These are phyloP conservation scores for Penicillium pulvis DNA, from an alignment of 495 filamentous ascomycete genomes.

Conservation along the genomic window DNA sequence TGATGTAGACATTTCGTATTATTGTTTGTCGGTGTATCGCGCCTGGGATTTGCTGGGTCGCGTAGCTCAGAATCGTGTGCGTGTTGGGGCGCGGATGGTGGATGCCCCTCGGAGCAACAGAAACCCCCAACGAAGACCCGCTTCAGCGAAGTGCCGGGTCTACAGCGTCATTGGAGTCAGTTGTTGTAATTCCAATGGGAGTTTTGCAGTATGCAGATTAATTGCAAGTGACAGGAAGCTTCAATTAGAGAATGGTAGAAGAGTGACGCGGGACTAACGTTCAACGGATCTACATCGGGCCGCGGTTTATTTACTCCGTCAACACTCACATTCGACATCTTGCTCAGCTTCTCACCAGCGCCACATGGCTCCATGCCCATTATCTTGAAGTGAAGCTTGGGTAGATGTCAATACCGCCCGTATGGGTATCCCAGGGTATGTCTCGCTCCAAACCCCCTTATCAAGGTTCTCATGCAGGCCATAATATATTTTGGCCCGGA, in stretches of 20 bases:
- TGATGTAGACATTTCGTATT: constrained; percentile 21
- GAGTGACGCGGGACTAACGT: not conserved
- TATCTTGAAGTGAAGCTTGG: not conserved
- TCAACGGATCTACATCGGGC: constrained; percentile 49
- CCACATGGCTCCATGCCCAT: constrained; percentile 14
- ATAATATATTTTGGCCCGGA: constrained; percentile 12
- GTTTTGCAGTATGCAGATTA: not conserved
- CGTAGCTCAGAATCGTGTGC: constrained; percentile 12
- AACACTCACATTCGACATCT: constrained; percentile 27
- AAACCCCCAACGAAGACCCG: constrained; percentile 11
- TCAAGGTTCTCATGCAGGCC: not conserved
- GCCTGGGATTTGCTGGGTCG: constrained; percentile 10
- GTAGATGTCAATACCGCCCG: constrained; percentile 5
- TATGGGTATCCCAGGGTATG: constrained; percentile 53
- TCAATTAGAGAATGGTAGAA: constrained; percentile 3
- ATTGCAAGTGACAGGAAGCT: not conserved
- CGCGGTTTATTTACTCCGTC: constrained; percentile 38
- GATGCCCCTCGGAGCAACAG: constrained; percentile 22
- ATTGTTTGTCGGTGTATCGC: constrained; percentile 1
- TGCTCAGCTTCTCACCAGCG: constrained; percentile 2
- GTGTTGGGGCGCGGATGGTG: constrained; percentile 7
- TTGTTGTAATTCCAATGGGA: not conserved
- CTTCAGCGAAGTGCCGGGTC: constrained; percentile 8
- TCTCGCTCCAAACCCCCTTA: constrained; percentile 2
- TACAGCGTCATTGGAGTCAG: constrained; percentile 17